A percentile compares a stretch with the other conserved stretches of the same genome.
These are phyloP conservation scores for Alternaria gaisen DNA, from an alignment of 2,329 filamentous ascomycete species.

Conservation along the genomic window DNA sequence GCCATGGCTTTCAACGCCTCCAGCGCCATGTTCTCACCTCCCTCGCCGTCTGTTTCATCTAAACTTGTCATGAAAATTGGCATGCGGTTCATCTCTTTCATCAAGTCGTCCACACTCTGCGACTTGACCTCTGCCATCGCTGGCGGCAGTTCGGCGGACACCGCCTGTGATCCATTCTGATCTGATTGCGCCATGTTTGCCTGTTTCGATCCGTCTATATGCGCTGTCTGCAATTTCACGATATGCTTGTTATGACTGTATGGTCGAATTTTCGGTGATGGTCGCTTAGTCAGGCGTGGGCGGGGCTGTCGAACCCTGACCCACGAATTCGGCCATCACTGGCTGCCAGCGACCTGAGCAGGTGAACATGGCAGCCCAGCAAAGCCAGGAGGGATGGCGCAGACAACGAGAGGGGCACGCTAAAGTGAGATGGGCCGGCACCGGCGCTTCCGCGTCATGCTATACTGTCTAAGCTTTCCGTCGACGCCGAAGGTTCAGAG, in stretches of 20 bases:
- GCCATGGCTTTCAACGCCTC: conserved; percentile 89
- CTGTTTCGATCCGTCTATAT: neutral
- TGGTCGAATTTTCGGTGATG: conserved; percentile 27
- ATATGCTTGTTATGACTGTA: conserved; percentile 11
- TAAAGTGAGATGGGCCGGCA: neutral
- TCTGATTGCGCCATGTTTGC: conserved; percentile 29
- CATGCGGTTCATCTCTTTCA: conserved; percentile 71
- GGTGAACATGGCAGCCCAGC: neutral
- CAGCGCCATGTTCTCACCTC: conserved; percentile 80
- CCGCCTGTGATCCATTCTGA: conserved; percentile 26
- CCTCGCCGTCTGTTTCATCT: conserved; percentile 66
- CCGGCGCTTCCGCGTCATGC: conserved; percentile 15
- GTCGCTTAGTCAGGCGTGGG: conserved; percentile 31
- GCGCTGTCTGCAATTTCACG: neutral
- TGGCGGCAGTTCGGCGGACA: conserved; percentile 63
- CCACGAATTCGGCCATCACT: neutral
- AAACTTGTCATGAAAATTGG: conserved; percentile 97
- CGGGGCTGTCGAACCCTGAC: conserved; percentile 11
- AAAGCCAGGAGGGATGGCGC: conserved; percentile 11
- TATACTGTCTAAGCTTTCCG: conserved; percentile 7
- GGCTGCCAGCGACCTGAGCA: neutral
- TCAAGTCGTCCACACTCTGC: conserved; percentile 67
- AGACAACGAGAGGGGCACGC: conserved; percentile 16
- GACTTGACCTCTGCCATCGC: conserved; percentile 65
- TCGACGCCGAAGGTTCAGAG: neutral